A percentile compares a stretch with the other conserved stretches of the same genome.
Conservation (phyloP, 2,329 filamentous ascomycete species). For the Epichloe coenophiala region DNA sequence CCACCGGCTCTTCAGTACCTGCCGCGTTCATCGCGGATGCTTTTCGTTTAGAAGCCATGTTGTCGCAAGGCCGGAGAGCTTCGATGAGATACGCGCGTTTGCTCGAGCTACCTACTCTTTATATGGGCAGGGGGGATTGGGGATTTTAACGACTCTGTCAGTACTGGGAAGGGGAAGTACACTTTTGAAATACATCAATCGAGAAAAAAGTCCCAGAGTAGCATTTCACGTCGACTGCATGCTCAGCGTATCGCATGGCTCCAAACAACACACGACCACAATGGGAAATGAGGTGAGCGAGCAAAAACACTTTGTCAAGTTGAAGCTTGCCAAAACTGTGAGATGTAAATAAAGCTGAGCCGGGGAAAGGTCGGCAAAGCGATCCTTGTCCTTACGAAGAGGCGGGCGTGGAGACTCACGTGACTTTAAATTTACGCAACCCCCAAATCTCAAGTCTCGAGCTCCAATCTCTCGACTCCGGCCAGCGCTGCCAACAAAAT, state of each 20-base stretch:
- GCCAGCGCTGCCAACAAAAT: constrained; percentile 13
- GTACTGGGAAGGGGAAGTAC: not conserved
- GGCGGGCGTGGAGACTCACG: constrained; percentile 18
- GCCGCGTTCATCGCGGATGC: constrained; percentile 57
- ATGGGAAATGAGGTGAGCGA: not conserved
- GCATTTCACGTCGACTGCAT: not conserved
- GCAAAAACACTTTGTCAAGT: not conserved
- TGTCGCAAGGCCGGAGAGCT: constrained; percentile 9
- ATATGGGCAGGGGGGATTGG: not conserved
- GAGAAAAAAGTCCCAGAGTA: not conserved
- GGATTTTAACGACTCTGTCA: not conserved
- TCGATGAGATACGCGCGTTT: not conserved
- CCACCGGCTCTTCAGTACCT: constrained; percentile 68
- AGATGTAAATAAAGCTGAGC: not conserved
- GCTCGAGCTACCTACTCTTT: not conserved
- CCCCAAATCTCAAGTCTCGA: constrained; percentile 16
- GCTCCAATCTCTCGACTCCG: constrained; percentile 17
- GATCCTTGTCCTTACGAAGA: not conserved
- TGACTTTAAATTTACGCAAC: constrained; percentile 30
- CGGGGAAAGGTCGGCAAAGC: constrained; percentile 2
- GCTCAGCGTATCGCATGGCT: not conserved
- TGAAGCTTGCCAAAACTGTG: not conserved
- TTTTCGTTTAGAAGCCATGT: constrained; percentile 91
- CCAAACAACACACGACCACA: not conserved
- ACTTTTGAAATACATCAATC: not conserved